Percentiles rank a stretch among this genome's conserved stretches.
Conservation (phyloP, 441 rosid species). For the Corymbia citriodora region DNA sequence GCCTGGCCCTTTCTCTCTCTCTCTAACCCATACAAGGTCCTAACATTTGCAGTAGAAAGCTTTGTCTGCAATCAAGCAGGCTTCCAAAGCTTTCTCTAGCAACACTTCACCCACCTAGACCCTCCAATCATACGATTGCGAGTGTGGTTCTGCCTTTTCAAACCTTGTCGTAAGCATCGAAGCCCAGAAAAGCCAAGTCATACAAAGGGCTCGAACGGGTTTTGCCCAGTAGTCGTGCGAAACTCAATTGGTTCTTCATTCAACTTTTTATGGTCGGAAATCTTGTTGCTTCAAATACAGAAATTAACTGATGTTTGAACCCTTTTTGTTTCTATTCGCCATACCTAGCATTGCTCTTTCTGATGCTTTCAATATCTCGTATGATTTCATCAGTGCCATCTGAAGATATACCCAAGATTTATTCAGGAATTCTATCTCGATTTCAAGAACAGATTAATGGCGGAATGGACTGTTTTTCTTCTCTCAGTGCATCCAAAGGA, state of each 20-base stretch:
- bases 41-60: not conserved
- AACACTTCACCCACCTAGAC: too few species aligned
- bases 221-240: not conserved
- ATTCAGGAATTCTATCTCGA: not conserved
- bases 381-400: not conserved
- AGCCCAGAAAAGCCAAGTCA: not conserved
- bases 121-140: not conserved
- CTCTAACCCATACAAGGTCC: not conserved
- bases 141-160: not conserved
- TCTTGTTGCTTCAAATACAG: not conserved
- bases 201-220: not conserved
- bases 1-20: not conserved
- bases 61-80: fast-evolving
- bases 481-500: not conserved
- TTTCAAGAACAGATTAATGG: not conserved
- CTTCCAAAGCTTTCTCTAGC: not conserved
- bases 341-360: not conserved
- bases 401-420: not conserved
- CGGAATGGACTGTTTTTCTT: not conserved
- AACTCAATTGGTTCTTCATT: not conserved
- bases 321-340: not conserved
- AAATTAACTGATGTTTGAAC: not conserved
- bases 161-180: not conserved
- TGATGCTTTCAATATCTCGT: not conserved
- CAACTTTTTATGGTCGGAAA: not conserved